Percentiles rank a stretch among this genome's conserved stretches.
Evolutionary conservation across 805 yeast species (phyloP).

Genomic region (Saturnispora silvae): DNA sequence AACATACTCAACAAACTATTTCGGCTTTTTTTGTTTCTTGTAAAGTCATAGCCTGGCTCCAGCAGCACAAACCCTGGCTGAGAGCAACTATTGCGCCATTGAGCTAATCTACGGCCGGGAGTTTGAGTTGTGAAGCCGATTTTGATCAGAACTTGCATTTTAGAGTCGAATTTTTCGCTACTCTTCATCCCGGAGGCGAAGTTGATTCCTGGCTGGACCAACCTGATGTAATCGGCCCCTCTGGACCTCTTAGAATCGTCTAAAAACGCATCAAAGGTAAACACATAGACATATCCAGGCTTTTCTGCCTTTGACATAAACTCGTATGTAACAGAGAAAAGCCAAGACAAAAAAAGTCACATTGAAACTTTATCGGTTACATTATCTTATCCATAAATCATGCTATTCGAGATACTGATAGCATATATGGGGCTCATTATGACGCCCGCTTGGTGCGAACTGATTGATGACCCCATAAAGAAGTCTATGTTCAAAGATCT

Average conservation of each 20-base stretch:
- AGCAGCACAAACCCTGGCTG: conserved; percentile 32
- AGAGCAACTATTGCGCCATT: conserved; percentile 44
- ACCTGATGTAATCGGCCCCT: conserved; percentile 30
- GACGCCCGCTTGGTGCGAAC: no score
- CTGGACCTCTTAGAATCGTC: conserved; percentile 12
- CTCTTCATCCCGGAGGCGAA: conserved; percentile 22
- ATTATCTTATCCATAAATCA: no score
- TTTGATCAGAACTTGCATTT: conserved; percentile 33
- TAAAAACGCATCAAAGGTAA: conserved; percentile 35
- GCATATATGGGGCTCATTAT: no score
- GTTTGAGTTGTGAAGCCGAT: conserved; percentile 44
- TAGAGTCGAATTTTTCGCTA: conserved; percentile 30
- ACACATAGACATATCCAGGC: conserved; percentile 40
- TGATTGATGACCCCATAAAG: neutral
- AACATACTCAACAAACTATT: neutral
- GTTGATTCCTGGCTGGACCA: conserved; percentile 21
- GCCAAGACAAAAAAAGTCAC: neutral
- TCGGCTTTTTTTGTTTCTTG: conserved; percentile 1
- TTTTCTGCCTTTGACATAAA: neutral
- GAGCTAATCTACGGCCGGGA: conserved; percentile 32
- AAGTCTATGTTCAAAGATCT: conserved; percentile 16
- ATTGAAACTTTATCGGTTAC: neutral
- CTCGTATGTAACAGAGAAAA: neutral
- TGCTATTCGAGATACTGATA: no score
- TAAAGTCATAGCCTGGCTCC: conserved; percentile 22